Evolutionary conservation across 495 filamentous ascomycete species (phyloP).

Genomic region (Neurospora sp.): DNA sequence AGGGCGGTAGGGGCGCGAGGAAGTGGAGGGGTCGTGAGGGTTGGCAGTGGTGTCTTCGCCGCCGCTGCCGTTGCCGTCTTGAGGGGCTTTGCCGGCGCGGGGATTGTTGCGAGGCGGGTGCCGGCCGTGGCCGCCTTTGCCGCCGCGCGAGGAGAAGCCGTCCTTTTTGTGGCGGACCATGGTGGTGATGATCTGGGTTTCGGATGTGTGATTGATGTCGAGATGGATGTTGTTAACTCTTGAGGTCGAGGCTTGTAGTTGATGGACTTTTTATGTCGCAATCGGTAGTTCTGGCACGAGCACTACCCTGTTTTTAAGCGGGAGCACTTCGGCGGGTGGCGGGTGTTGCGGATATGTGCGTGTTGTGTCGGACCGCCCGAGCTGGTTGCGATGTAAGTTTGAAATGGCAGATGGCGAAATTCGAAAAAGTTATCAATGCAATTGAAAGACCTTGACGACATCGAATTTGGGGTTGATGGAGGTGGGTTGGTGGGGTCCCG

Average conservation of each 20-base stretch:
- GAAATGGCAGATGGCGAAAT: neutral
- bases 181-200: neutral
- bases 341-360: neutral
- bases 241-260: no score
- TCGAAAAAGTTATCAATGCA: neutral
- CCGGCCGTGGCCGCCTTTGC: constrained; percentile 45
- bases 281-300: neutral
- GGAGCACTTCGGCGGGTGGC: neutral
- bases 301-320: neutral
- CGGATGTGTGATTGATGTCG: neutral
- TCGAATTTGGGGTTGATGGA: neutral
- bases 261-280: neutral
- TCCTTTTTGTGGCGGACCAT: constrained; percentile 98
- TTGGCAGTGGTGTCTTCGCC: constrained; percentile 15
- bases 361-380: neutral
- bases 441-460: neutral
- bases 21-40: constrained; percentile 14
- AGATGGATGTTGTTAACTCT: no score
- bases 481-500: constrained; percentile 5
- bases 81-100: neutral
- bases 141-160: constrained; percentile 55
- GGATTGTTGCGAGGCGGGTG: constrained; percentile 28
- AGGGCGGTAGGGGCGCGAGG: constrained; percentile 37
- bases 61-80: constrained; percentile 23
- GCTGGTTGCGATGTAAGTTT: neutral